These are phyloP conservation scores for Cyberlindnera bimundalis DNA, from an alignment of 805 yeast genomes.

Conservation along the genomic window DNA sequence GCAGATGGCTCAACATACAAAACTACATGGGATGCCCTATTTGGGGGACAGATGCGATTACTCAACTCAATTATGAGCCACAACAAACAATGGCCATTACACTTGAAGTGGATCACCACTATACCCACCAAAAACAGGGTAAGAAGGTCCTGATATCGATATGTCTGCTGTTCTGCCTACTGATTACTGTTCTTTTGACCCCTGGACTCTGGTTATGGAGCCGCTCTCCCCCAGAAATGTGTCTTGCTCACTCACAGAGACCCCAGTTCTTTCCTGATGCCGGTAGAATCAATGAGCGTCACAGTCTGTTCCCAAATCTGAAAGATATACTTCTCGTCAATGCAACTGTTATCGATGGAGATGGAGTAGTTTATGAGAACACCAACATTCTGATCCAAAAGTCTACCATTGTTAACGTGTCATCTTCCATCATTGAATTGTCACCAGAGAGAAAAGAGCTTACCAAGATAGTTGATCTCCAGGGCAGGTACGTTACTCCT, in stretches of 20 bases:
- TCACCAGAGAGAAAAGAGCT: neutral
- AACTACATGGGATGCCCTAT: no score
- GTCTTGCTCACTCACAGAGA: conserved; percentile 1
- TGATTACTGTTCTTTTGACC: neutral
- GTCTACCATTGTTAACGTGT: conserved; percentile 4
- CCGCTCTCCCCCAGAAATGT: neutral
- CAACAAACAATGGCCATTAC: conserved; percentile 5
- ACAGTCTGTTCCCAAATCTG: conserved; percentile 2
- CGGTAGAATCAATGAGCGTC: conserved; percentile 6
- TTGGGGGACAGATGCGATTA: no score
- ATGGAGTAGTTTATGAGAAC: conserved; percentile 1
- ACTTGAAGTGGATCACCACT: neutral
- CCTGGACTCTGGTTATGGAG: neutral
- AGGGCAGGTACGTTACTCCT: conserved; percentile 7
- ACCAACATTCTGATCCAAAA: conserved; percentile 5
- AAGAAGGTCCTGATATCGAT: neutral
- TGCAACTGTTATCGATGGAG: conserved; percentile 9
- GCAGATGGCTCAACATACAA: no score
- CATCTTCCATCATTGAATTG: neutral
- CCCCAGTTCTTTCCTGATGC: conserved; percentile 3
- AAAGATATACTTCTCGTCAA: conserved; percentile 1
- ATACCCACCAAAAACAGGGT: neutral
- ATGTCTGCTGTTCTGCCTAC: neutral
- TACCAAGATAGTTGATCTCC: conserved; percentile 3
- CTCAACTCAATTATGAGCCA: no score